Conservation (phyloP, 139 green algal genomes). For the Chlorella sp. region DNA sequence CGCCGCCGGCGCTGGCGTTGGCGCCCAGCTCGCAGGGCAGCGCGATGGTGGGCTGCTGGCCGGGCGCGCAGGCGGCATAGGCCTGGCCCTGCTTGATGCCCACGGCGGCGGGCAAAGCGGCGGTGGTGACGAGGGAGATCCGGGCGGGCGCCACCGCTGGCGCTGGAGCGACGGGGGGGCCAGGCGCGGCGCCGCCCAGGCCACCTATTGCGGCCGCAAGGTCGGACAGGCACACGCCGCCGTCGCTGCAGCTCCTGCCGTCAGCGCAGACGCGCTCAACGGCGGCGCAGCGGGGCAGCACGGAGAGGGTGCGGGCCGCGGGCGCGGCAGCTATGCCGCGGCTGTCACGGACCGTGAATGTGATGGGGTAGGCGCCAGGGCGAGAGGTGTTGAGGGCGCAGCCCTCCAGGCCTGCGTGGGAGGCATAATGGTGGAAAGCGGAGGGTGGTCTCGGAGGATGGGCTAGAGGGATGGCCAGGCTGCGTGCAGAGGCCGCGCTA, state of each 20-base stretch:
- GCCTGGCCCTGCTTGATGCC: background rate
- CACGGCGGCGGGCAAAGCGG: background rate
- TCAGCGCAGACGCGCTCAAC: background rate
- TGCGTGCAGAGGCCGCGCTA: too few relatives aligned
- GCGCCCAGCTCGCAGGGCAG: background rate
- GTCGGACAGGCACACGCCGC: background rate
- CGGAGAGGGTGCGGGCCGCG: background rate
- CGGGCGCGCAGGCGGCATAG: background rate
- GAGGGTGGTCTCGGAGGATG: too few relatives aligned
- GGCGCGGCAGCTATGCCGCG: background rate
- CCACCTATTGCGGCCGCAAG: background rate
- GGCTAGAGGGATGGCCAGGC: too few relatives aligned
- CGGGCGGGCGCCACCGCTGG: background rate
- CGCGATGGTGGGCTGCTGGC: background rate
- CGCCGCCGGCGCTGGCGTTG: background rate
- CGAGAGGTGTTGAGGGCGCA: background rate
- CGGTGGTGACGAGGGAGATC: background rate
- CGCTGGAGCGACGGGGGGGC: background rate
- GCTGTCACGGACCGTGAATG: background rate
- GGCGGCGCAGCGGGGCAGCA: background rate
- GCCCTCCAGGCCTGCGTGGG: background rate
- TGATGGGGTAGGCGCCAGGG: background rate
- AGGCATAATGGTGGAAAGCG: background rate
- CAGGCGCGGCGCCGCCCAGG: background rate
- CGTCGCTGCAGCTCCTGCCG: background rate